phyloP scores from a whole-genome alignment of 139 green algal species.

The Picochlorum sp. region DNA sequence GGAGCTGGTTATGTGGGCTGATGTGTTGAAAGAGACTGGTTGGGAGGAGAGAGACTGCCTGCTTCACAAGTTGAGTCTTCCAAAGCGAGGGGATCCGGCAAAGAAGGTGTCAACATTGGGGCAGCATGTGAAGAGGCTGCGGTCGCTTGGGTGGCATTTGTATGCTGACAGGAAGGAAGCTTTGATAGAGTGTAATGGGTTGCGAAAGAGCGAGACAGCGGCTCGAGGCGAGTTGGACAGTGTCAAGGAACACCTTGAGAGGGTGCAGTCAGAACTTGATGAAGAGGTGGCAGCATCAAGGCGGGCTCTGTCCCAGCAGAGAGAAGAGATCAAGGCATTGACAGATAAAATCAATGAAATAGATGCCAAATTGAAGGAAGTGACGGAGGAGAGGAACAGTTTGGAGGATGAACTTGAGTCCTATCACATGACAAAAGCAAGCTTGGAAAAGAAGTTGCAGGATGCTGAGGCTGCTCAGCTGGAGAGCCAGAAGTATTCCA shows the following conservation, averaged over 20 bases:
- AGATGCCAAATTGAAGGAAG: conserved; percentile 6
- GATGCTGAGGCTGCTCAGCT: neutral
- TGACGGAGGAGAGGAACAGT: conserved; percentile 5
- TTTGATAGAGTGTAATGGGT: neutral
- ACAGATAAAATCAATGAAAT: conserved; percentile 9
- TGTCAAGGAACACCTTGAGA: conserved; percentile 1
- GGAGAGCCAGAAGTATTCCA: conserved; percentile 24
- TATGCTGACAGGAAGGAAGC: conserved; percentile 4
- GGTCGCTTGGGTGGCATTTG: conserved; percentile 36
- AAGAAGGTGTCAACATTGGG: conserved; percentile 29
- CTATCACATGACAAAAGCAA: conserved; percentile 8
- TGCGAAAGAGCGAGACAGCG: conserved; percentile 21
- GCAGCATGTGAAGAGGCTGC: conserved; percentile 34
- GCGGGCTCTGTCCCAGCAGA: conserved; percentile 12
- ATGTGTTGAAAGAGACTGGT: neutral
- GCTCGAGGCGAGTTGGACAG: neutral
- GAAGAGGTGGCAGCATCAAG: conserved; percentile 11
- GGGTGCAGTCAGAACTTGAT: neutral
- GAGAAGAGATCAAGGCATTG: conserved; percentile 38
- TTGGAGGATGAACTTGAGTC: conserved; percentile 5
- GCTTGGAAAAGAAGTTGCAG: conserved; percentile 7
- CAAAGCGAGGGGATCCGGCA: conserved; percentile 34
- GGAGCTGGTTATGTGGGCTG: conserved; percentile 5
- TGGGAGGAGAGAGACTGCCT: conserved; percentile 23
- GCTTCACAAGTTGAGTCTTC: conserved; percentile 36